These are phyloP conservation scores for Nemania diffusa DNA, from an alignment of 2,329 filamentous ascomycete genomes.

Conservation along the genomic window DNA sequence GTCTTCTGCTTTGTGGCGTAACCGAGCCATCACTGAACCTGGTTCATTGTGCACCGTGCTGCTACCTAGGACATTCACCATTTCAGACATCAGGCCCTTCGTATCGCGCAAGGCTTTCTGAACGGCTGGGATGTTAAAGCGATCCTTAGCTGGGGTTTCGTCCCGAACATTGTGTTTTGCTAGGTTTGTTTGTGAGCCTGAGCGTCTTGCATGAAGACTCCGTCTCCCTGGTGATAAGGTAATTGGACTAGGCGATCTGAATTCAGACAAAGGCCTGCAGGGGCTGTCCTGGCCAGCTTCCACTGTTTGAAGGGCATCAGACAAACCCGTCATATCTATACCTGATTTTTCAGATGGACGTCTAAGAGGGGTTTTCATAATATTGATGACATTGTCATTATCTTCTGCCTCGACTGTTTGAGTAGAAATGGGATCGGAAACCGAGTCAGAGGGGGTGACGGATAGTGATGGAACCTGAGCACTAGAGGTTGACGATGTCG, in stretches of 20 bases:
- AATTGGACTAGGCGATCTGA: neutral
- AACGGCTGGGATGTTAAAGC: conserved; percentile 51
- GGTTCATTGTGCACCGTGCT: conserved; percentile 51
- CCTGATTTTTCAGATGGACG: neutral
- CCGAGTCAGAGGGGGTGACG: neutral
- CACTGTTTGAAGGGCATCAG: conserved; percentile 13
- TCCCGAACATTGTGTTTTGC: conserved; percentile 38
- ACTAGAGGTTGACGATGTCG: neutral
- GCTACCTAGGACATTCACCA: conserved; percentile 51
- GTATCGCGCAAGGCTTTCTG: conserved; percentile 51
- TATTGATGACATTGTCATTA: neutral
- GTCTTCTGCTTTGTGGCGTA: conserved; percentile 48
- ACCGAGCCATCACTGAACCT: conserved; percentile 53
- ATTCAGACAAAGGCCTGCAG: neutral
- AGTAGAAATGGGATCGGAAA: neutral
- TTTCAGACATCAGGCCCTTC: conserved; percentile 46
- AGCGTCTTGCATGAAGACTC: conserved; percentile 17
- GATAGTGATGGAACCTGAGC: conserved; percentile 7
- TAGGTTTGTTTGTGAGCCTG: conserved; percentile 16
- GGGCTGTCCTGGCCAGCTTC: neutral
- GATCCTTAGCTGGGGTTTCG: conserved; percentile 51
- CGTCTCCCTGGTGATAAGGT: conserved; percentile 12
- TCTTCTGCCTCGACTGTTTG: neutral
- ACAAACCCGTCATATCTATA: conserved; percentile 16
- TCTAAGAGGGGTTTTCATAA: neutral